Evolutionary conservation across 1,139 yeast species (phyloP).

Genomic region (Barnettozyma hawaiiensis): DNA sequence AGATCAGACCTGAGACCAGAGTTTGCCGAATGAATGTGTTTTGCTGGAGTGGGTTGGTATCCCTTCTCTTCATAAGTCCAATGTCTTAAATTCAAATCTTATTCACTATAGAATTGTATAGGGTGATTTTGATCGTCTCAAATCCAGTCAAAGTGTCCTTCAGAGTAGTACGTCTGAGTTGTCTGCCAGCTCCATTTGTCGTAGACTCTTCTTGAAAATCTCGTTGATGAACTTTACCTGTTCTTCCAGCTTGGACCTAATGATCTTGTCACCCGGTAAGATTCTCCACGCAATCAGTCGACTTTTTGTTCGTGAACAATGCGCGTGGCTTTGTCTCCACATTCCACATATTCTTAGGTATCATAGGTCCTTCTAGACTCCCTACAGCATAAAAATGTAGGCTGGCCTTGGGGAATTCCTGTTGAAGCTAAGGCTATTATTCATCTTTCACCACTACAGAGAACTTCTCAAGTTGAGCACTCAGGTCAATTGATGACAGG

Average conservation of each 20-base stretch:
- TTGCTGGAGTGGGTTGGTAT: neutral
- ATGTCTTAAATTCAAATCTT: neutral
- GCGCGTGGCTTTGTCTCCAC: neutral
- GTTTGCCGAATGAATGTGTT: slow-evolving; percentile 16
- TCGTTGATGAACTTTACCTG: neutral
- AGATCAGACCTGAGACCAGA: slow-evolving; percentile 81
- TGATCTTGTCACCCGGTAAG: neutral
- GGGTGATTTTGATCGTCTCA: neutral
- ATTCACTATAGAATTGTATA: too few species aligned
- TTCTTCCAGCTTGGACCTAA: neutral
- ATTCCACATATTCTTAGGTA: neutral
- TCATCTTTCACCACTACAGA: neutral
- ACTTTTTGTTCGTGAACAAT: neutral
- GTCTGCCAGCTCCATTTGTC: neutral
- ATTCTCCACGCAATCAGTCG: neutral
- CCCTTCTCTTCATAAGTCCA: neutral
- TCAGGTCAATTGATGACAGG: too few species aligned
- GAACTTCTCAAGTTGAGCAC: too few species aligned
- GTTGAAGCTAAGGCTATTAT: neutral
- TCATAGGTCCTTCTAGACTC: neutral
- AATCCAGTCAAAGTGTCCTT: slow-evolving; percentile 1
- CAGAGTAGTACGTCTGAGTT: neutral
- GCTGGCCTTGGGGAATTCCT: neutral
- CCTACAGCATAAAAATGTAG: neutral
- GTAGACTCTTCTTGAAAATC: neutral